phyloP scores from a whole-genome alignment of 352 stramenopile species.

The Phytophthora idaei region DNA sequence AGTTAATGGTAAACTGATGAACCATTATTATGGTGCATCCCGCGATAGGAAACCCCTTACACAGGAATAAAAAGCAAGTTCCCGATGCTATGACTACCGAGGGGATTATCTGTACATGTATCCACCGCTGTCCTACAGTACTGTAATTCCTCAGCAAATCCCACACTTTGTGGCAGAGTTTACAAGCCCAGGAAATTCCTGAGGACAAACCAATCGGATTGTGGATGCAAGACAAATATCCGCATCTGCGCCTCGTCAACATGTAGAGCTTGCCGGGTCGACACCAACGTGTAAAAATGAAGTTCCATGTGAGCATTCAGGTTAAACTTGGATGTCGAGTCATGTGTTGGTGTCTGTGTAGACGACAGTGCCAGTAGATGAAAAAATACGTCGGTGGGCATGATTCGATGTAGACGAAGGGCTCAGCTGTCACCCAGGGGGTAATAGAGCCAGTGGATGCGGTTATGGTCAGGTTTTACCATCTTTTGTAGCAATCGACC shows the following conservation, averaged over 20 bases:
- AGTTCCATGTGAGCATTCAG: neutral
- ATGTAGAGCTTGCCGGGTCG: neutral
- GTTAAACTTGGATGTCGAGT: neutral
- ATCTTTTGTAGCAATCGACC: slow-evolving; percentile 8
- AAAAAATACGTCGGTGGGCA: neutral
- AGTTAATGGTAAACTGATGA: too few relatives aligned
- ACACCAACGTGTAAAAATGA: neutral
- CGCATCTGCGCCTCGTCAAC: slow-evolving; percentile 12
- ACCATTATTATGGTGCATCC: too few relatives aligned
- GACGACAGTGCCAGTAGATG: neutral
- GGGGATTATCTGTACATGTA: too few relatives aligned
- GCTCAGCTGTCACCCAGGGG: neutral
- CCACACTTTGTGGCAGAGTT: neutral
- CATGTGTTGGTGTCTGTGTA: neutral
- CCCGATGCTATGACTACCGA: too few relatives aligned
- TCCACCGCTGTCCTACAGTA: too few relatives aligned
- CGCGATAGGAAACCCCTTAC: too few relatives aligned
- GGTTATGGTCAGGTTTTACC: neutral
- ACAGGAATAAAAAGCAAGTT: too few relatives aligned
- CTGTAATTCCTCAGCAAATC: too few relatives aligned
- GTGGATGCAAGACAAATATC: slow-evolving; percentile 4
- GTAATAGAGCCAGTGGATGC: slow-evolving; percentile 16
- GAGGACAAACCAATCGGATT: slow-evolving; percentile 3
- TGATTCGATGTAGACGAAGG: slow-evolving; percentile 7
- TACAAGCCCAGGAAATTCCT: neutral